phyloP scores from a whole-genome alignment of 1,139 yeast species.

The Candida sanyaensis region DNA sequence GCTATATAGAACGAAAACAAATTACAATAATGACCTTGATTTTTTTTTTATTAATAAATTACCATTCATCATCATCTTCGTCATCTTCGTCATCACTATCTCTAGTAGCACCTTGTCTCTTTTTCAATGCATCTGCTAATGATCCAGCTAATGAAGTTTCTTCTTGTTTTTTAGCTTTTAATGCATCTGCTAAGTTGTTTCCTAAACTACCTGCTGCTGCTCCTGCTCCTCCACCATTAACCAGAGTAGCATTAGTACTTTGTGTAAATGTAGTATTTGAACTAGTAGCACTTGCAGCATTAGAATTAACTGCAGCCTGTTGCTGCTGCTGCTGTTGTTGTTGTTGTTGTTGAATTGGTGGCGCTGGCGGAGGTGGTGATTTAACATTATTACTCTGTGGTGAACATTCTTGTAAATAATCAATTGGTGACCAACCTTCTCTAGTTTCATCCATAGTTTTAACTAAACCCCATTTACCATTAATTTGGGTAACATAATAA shows the following conservation, averaged over 20 bases:
- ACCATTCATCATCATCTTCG: conserved; percentile 58
- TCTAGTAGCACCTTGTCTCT: conserved; percentile 77
- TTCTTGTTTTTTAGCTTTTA: conserved; percentile 65
- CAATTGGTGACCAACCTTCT: conserved; percentile 98
- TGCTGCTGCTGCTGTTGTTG: conserved; percentile 5
- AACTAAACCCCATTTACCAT: conserved; percentile 90
- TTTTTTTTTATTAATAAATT: background rate
- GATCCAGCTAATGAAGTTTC: conserved; percentile 77
- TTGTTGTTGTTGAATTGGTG: conserved; percentile 18
- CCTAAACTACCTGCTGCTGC: conserved; percentile 37
- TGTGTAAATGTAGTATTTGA: conserved; percentile 14
- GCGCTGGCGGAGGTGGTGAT: conserved; percentile 40
- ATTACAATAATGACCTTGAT: no score
- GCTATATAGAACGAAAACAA: no score
- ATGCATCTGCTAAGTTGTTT: conserved; percentile 73
- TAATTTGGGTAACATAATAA: conserved; percentile 67
- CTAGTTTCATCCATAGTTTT: conserved; percentile 69
- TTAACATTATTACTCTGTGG: conserved; percentile 25
- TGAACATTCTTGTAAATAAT: conserved; percentile 72
- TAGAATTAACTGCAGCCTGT: conserved; percentile 8
- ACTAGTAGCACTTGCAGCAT: conserved; percentile 15
- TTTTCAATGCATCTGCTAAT: conserved; percentile 85
- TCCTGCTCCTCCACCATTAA: conserved; percentile 3
- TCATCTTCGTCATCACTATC: conserved; percentile 77
- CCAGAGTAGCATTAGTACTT: conserved; percentile 14